Conservation (phyloP, 495 filamentous ascomycete species). For the Letharia lupina region DNA sequence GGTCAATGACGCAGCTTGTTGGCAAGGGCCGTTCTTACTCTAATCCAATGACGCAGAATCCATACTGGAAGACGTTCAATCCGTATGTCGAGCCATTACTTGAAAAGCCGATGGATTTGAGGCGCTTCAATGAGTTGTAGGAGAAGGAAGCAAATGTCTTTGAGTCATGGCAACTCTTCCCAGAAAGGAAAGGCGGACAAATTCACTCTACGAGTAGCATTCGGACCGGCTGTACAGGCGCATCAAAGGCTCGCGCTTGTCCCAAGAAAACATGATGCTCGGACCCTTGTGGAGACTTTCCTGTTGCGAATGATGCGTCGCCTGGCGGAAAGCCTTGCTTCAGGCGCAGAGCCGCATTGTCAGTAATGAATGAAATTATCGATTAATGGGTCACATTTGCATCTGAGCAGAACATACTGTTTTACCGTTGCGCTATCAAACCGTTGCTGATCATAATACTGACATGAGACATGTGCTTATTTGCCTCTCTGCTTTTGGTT, state of each 20-base stretch:
- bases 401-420: too few relatives aligned
- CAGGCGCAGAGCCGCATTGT: background rate
- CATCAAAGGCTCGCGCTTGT: background rate
- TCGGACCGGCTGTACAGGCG: background rate
- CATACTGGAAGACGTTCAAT: background rate
- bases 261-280: too few relatives aligned
- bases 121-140: background rate
- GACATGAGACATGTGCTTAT: background rate
- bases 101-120: background rate
- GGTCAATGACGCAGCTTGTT: background rate
- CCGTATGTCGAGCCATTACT: background rate
- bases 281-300: too few relatives aligned
- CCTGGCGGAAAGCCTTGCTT: background rate
- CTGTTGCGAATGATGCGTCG: background rate
- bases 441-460: background rate
- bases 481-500: background rate
- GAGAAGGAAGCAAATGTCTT: too few relatives aligned
- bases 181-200: too few relatives aligned
- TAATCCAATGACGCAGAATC: background rate
- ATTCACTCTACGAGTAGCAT: background rate
- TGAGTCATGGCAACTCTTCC: too few relatives aligned
- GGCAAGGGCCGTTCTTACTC: background rate
- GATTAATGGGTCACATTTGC: background rate
- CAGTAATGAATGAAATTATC: background rate
- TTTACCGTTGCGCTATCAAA: background rate